Evolutionary conservation across 1,139 yeast genomes (phyloP).

Genomic region (Pichia sp.): DNA sequence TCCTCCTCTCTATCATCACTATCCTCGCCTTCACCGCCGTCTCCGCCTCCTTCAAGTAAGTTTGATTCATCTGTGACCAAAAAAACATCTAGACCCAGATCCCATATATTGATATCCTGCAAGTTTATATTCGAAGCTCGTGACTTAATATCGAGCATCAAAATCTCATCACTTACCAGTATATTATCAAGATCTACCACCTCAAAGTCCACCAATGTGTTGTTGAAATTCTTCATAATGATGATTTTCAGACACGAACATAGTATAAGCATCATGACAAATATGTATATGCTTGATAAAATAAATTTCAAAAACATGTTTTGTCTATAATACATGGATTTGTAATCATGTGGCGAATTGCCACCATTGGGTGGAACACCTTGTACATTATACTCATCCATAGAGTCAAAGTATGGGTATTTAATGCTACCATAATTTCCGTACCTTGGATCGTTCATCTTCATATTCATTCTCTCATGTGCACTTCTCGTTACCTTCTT

Average conservation of each 20-base stretch:
- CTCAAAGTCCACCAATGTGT: slow-evolving; percentile 51
- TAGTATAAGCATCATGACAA: slow-evolving; percentile 17
- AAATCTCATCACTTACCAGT: slow-evolving; percentile 75
- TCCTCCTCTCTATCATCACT: too few species aligned
- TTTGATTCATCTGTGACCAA: slow-evolving; percentile 34
- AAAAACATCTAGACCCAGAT: slow-evolving; percentile 79
- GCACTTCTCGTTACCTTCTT: background rate
- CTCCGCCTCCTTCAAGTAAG: background rate
- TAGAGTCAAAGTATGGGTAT: slow-evolving; percentile 7
- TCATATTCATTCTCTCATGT: background rate
- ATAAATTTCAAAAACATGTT: slow-evolving; percentile 23
- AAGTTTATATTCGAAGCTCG: slow-evolving; percentile 81
- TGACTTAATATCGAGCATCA: slow-evolving; percentile 71
- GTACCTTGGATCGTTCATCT: background rate
- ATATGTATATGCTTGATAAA: slow-evolving; percentile 19
- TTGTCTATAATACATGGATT: slow-evolving; percentile 27
- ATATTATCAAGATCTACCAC: slow-evolving; percentile 63
- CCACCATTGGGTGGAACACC: slow-evolving; percentile 18
- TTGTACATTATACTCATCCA: slow-evolving; percentile 15
- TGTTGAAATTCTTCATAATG: slow-evolving; percentile 28
- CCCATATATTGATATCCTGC: slow-evolving; percentile 60
- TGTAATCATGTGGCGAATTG: slow-evolving; percentile 33
- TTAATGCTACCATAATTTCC: slow-evolving; percentile 12
- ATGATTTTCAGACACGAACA: slow-evolving; percentile 22
- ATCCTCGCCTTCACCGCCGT: slow-evolving; percentile 11